phyloP scores from a whole-genome alignment of 768 basidiomycete genomes.

The Mycena metata region DNA sequence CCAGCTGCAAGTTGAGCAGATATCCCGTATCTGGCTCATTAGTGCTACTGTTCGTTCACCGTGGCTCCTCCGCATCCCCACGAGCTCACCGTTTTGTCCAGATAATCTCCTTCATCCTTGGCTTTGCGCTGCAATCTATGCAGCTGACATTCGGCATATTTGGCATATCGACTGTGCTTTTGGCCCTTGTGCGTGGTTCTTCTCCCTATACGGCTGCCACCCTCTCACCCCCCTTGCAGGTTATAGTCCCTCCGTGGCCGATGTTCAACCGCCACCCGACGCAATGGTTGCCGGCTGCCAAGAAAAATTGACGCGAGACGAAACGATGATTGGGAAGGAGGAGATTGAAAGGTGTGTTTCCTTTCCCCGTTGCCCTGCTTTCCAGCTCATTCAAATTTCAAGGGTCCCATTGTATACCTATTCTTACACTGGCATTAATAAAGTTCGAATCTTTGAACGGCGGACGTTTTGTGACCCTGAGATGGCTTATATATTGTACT shows the following conservation, averaged over 20 bases:
- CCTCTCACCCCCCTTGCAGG: constrained; percentile 51
- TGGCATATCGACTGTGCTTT: constrained; percentile 52
- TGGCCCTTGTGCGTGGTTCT: constrained; percentile 56
- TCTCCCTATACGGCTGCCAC: not conserved
- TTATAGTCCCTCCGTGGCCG: constrained; percentile 79
- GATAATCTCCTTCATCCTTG: constrained; percentile 69
- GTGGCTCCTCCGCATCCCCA: no score
- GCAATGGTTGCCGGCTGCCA: constrained; percentile 64
- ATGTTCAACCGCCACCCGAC: constrained; percentile 74
- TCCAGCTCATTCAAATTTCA: not conserved
- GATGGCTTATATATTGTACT: no score
- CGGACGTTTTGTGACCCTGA: no score
- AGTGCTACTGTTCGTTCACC: constrained; percentile 60
- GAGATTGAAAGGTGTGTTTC: not conserved
- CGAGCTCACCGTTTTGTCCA: constrained; percentile 37
- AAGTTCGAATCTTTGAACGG: no score
- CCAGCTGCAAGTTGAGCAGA: constrained; percentile 65
- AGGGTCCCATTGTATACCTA: no score
- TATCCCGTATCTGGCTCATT: constrained; percentile 59
- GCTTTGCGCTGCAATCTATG: constrained; percentile 70
- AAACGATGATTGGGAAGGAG: not conserved
- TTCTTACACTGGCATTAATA: no score
- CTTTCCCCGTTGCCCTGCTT: not conserved
- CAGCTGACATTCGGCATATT: constrained; percentile 66
- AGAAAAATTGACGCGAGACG: constrained; percentile 43